A percentile compares a stretch with the other conserved stretches of the same genome.
These are phyloP conservation scores for Lasiodiplodia sp. DNA, from an alignment of 2,329 filamentous ascomycete species.

Conservation along the genomic window DNA sequence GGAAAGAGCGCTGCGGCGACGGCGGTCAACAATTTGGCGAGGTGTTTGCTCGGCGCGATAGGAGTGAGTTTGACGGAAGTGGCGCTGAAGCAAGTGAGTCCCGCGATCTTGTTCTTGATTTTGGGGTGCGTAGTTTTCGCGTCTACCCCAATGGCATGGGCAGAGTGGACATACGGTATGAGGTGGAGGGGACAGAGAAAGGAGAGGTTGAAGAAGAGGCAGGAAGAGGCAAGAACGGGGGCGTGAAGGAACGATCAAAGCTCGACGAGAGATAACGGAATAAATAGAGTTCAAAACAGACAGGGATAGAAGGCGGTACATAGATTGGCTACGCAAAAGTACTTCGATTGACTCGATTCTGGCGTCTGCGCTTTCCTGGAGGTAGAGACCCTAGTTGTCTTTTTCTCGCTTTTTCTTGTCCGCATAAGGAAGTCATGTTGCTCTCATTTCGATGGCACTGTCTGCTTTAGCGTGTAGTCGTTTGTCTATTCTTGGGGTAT, in stretches of 20 bases:
- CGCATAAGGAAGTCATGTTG: too few species aligned
- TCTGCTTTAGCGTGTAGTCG: too few species aligned
- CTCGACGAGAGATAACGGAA: too few species aligned
- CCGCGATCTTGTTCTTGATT: not conserved
- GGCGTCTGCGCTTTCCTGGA: too few species aligned
- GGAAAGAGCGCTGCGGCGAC: slow-evolving; percentile 59
- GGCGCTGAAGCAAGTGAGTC: not conserved
- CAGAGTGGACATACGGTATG: slow-evolving; percentile 12
- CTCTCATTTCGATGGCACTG: too few species aligned
- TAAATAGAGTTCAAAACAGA: too few species aligned
- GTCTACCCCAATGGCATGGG: not conserved
- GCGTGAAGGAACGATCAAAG: slow-evolving; percentile 52
- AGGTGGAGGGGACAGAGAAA: slow-evolving; percentile 19
- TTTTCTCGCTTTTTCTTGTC: too few species aligned
- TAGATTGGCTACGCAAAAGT: too few species aligned
- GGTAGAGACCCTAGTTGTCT: too few species aligned
- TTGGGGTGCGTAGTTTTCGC: not conserved
- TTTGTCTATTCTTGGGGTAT: too few species aligned
- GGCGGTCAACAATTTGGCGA: slow-evolving; percentile 61
- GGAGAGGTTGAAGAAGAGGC: slow-evolving; percentile 7
- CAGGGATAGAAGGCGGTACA: too few species aligned
- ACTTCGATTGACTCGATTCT: too few species aligned
- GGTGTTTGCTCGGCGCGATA: slow-evolving; percentile 61
- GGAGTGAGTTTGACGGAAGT: slow-evolving; percentile 58
- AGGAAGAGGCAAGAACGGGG: not conserved